Percentiles rank a stretch among this genome's conserved stretches.
Evolutionary conservation across 1,139 yeast genomes (phyloP).

Genomic region (Eremothecium coryli): DNA sequence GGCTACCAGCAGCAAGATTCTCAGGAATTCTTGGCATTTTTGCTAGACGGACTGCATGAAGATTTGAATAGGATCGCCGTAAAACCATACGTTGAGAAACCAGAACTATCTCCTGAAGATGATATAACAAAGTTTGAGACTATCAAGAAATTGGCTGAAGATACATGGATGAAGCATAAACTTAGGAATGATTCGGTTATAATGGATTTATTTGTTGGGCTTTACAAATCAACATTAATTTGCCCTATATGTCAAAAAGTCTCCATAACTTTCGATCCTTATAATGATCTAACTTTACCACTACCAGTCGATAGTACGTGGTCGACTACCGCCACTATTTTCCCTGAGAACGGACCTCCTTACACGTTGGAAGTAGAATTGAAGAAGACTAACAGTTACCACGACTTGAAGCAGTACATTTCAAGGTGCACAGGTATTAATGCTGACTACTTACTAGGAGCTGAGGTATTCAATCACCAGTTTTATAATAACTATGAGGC

Average conservation of each 20-base stretch:
- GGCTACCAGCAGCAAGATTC: constrained; percentile 94
- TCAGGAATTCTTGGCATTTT: constrained; percentile 84
- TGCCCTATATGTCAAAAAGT: constrained; percentile 81
- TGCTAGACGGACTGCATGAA: constrained; percentile 87
- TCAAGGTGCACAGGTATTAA: constrained; percentile 43
- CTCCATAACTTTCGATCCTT: constrained; percentile 90
- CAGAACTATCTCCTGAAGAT: constrained; percentile 53
- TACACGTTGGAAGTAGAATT: constrained; percentile 60
- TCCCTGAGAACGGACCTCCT: constrained; percentile 48
- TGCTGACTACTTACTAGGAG: constrained; percentile 42
- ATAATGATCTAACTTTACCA: constrained; percentile 82
- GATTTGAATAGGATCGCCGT: constrained; percentile 74
- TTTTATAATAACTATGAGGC: constrained; percentile 66
- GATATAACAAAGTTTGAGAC: constrained; percentile 48
- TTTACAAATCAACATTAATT: constrained; percentile 78
- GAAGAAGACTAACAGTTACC: constrained; percentile 53
- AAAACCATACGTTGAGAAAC: constrained; percentile 85
- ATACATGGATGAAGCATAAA: constrained; percentile 76
- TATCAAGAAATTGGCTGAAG: constrained; percentile 52
- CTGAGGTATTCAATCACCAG: constrained; percentile 62
- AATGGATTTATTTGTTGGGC: constrained; percentile 78
- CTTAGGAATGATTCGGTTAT: constrained; percentile 78
- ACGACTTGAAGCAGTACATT: constrained; percentile 55
- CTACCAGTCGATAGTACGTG: constrained; percentile 72
- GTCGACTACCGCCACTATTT: constrained; percentile 55